Evolutionary conservation across 1,284 basidiomycete genomes (phyloP).

Genomic region (Leccinum subspadiceum): DNA sequence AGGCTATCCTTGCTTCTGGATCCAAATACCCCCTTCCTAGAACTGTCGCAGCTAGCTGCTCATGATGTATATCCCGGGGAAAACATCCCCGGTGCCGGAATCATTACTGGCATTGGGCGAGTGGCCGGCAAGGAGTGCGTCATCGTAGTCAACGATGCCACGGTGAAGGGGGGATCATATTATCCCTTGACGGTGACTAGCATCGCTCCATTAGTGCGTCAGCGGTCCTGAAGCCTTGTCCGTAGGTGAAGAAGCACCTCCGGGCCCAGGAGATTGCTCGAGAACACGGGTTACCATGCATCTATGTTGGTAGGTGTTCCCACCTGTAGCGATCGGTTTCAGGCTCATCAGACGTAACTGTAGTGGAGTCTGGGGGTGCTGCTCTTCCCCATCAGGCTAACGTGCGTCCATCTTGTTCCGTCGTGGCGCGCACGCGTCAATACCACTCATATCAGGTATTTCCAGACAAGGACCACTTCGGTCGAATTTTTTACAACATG

Average conservation of each 20-base stretch:
- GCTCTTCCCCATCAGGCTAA: constrained; percentile 92
- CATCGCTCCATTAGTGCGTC: neutral
- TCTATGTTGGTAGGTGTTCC: constrained; percentile 74
- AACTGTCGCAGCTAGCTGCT: constrained; percentile 84
- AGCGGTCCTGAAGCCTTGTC: constrained; percentile 4
- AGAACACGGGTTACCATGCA: constrained; percentile 87
- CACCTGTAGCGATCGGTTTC: neutral
- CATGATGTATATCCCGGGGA: constrained; percentile 84
- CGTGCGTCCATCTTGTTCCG: constrained; percentile 38
- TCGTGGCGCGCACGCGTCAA: constrained; percentile 12
- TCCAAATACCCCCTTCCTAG: constrained; percentile 86
- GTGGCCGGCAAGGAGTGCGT: constrained; percentile 86
- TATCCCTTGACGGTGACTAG: constrained; percentile 80
- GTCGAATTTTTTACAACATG: constrained; percentile 97
- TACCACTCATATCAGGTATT: constrained; percentile 49
- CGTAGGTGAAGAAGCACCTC: constrained; percentile 90
- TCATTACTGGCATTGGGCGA: constrained; percentile 85
- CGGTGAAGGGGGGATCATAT: constrained; percentile 91
- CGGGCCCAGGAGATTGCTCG: constrained; percentile 91
- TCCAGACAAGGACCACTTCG: constrained; percentile 91
- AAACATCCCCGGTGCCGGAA: constrained; percentile 82
- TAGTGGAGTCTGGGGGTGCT: constrained; percentile 93
- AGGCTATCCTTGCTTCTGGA: constrained; percentile 75
- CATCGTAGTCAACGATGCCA: constrained; percentile 91
- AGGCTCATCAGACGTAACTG: constrained; percentile 10